Evolutionary conservation across 1,284 basidiomycete genomes (phyloP).

Genomic region (Xerocomus tenax): DNA sequence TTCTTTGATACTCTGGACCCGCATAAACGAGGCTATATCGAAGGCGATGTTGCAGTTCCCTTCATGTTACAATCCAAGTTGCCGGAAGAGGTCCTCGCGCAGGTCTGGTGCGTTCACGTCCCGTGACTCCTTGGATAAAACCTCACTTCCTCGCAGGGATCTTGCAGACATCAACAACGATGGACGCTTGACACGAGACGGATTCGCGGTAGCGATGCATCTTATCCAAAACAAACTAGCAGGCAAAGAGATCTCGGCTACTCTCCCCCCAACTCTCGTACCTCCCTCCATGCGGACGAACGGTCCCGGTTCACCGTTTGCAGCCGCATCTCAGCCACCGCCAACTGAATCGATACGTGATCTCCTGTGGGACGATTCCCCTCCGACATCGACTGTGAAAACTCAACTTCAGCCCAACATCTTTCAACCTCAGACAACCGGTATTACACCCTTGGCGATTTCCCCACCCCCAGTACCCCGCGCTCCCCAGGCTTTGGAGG

Average conservation of each 20-base stretch:
- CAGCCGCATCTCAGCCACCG: conserved; percentile 30
- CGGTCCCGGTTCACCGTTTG: conserved; percentile 29
- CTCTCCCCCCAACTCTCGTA: conserved; percentile 66
- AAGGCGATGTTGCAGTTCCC: conserved; percentile 89
- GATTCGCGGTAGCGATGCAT: conserved; percentile 95
- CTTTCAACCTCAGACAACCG: conserved; percentile 36
- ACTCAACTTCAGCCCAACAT: conserved; percentile 29
- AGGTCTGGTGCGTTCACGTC: conserved; percentile 66
- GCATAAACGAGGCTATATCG: conserved; percentile 72
- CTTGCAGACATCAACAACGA: conserved; percentile 86
- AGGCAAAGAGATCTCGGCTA: conserved; percentile 73
- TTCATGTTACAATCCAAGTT: conserved; percentile 94
- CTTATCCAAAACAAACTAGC: conserved; percentile 84
- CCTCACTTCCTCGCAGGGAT: conserved; percentile 55
- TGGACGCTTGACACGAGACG: conserved; percentile 81
- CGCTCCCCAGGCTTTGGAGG: conserved; percentile 23
- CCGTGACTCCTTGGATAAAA: conserved; percentile 1
- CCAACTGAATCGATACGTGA: conserved; percentile 36
- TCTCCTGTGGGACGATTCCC: conserved; percentile 58
- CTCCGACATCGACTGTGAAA: conserved; percentile 41
- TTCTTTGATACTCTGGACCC: conserved; percentile 83
- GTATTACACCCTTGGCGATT: conserved; percentile 5
- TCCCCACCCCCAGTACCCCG: conserved; percentile 20
- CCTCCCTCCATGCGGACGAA: conserved; percentile 68
- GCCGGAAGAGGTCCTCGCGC: conserved; percentile 76